These are phyloP conservation scores for Tilletia caries DNA, from an alignment of 1,284 basidiomycete species.

Conservation along the genomic window DNA sequence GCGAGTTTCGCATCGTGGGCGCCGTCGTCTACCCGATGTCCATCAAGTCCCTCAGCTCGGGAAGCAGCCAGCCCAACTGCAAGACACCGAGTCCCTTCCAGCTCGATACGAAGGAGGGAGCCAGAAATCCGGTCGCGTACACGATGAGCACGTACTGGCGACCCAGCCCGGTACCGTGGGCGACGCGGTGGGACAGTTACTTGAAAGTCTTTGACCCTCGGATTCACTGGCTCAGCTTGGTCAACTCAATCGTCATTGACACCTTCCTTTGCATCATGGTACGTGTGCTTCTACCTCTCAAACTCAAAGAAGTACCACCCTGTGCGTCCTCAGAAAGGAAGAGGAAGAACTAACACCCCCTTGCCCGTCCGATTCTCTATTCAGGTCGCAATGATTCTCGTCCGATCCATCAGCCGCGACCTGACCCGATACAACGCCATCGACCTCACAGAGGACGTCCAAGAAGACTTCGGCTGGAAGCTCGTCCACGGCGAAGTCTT, in stretches of 20 bases:
- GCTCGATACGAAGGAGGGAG: constrained; percentile 57
- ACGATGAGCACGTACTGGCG: constrained; percentile 86
- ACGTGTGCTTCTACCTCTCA: constrained; percentile 45
- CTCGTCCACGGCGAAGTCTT: constrained; percentile 94
- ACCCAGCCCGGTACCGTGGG: constrained; percentile 71
- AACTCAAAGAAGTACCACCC: too few species aligned
- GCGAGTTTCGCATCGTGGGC: constrained; percentile 51
- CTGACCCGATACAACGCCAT: constrained; percentile 94
- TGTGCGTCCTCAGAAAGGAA: too few species aligned
- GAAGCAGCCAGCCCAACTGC: constrained; percentile 28
- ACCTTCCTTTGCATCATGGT: constrained; percentile 85
- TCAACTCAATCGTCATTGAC: constrained; percentile 72
- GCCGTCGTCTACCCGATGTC: constrained; percentile 47
- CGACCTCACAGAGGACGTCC: constrained; percentile 88
- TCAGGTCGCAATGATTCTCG: constrained; percentile 86
- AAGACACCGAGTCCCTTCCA: constrained; percentile 31
- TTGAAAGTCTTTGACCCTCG: constrained; percentile 62
- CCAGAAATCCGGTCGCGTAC: constrained; percentile 71
- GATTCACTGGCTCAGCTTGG: constrained; percentile 76
- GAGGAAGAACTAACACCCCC: too few species aligned
- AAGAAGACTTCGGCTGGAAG: constrained; percentile 99
- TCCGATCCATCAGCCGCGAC: constrained; percentile 82
- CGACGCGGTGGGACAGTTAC: constrained; percentile 94
- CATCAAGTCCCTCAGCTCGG: constrained; percentile 27
- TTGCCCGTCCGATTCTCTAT: too few species aligned